Evolutionary conservation across 768 basidiomycete species (phyloP), one percentile per base, ranked within the genome.

Genomic region (Crassisporium funariophilum): DNA sequence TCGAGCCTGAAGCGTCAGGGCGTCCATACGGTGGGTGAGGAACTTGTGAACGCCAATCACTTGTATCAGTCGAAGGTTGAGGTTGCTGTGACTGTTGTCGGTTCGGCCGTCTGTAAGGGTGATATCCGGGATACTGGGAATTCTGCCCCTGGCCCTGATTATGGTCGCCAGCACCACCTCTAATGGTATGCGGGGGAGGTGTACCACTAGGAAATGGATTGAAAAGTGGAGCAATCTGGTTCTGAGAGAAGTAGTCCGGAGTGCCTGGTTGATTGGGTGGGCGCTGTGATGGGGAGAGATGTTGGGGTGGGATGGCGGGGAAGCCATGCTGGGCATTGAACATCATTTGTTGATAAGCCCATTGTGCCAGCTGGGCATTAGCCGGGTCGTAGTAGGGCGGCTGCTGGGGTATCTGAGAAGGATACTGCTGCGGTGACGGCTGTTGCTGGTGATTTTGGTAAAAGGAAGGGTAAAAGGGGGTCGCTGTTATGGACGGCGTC

Each of bases 321-420:
- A 74, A 77, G 36, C 69, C 72, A 37, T 81, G 80, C 55, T 83
- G 79, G 37, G 83, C 83, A 58, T 79, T 83, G 70, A 82, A 86
- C 83, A 92, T 83, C 89, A 91, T 91, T 60, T 91, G 89, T 67
- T 91, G 89, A 69, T 92, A 92, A 27, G 89, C 87, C 89, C 90
- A 92, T 64, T 88, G 87, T 46, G 83, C 81, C 46, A 89, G 80
- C 53, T 86, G 86, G 42, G 86, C 86, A 53, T 85, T 83, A 39
- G 79, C 67, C 11, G 85, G 86, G 66, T 91, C 87, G 58, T 83
- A 89, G 63, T 81, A 89, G n/a, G 77, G 76, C 53, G 75, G 78
- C 38, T 55, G 62, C 51, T 76, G 73, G 52, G 78, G 81, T 52
- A 75, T 78, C 47, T 77, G 81, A 42, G 74, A 76, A 59, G 79